These are phyloP conservation scores for Auricularia auricula-judae DNA, from an alignment of 768 basidiomycete species.

Conservation along the genomic window DNA sequence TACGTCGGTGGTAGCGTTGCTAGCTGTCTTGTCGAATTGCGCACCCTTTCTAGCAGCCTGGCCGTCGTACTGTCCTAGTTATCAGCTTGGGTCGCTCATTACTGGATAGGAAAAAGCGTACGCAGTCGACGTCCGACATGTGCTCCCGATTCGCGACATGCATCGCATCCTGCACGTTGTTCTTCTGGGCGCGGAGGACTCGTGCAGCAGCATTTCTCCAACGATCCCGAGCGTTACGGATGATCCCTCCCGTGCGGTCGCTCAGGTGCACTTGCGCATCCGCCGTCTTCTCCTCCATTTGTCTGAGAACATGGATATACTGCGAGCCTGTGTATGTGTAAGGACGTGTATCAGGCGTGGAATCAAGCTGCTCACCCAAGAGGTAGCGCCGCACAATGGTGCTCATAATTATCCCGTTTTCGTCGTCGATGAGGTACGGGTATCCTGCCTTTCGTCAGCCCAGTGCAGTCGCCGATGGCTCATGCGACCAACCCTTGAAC, in stretches of 20 bases:
- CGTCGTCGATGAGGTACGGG: slow-evolving; percentile 65
- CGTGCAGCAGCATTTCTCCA: not conserved
- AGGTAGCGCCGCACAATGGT: slow-evolving; percentile 11
- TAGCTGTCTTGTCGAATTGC: slow-evolving; percentile 6
- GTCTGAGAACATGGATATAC: not conserved
- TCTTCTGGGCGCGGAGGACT: not conserved
- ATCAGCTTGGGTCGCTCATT: slow-evolving; percentile 9
- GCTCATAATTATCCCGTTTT: slow-evolving; percentile 70
- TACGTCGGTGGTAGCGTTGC: slow-evolving; percentile 15
- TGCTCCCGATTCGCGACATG: not conserved
- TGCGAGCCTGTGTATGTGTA: not conserved
- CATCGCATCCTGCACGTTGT: not conserved
- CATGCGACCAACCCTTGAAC: slow-evolving; percentile 42
- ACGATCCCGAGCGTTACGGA: not conserved
- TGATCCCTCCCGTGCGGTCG: not conserved
- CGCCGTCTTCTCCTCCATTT: not conserved
- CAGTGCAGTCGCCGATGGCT: not conserved
- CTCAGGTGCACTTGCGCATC: not conserved
- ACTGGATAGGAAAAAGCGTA: slow-evolving; percentile 6
- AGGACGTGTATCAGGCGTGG: not conserved
- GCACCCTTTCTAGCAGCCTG: slow-evolving; percentile 5
- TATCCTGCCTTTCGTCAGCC: not conserved
- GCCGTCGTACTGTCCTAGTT: slow-evolving; percentile 4
- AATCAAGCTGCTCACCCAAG: not conserved
- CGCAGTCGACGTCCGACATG: not conserved